Evolutionary conservation across 1,284 basidiomycete genomes (phyloP).

Genomic region (Cryptococcus sp.): DNA sequence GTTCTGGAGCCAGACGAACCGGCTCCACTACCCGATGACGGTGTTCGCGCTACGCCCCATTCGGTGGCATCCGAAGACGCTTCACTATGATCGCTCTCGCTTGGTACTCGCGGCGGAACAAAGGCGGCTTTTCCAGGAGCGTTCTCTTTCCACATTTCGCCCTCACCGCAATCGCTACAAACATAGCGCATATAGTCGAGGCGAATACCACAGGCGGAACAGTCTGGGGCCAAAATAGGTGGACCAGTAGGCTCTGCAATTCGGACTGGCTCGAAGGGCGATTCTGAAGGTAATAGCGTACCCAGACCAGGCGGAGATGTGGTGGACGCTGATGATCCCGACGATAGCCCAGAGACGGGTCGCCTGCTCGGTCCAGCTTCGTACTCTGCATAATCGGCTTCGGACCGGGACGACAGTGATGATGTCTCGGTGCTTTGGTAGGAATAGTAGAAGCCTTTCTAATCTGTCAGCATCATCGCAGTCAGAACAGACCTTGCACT

Average conservation of each 20-base stretch:
- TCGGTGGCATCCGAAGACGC: slow-evolving; percentile 32
- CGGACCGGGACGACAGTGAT: slow-evolving; percentile 30
- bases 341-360: slow-evolving; percentile 8
- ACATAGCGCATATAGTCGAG: slow-evolving; percentile 81
- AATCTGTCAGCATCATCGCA: neutral
- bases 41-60: slow-evolving; percentile 8
- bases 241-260: slow-evolving; percentile 58
- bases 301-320: slow-evolving; percentile 10
- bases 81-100: slow-evolving; percentile 17
- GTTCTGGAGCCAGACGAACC: slow-evolving; percentile 22
- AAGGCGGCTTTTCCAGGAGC: slow-evolving; percentile 32
- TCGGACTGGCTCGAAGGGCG: slow-evolving; percentile 55
- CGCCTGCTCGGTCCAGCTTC: slow-evolving; percentile 3
- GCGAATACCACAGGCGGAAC: slow-evolving; percentile 72
- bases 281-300: slow-evolving; percentile 30
- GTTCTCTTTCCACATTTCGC: slow-evolving; percentile 46
- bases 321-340: slow-evolving; percentile 30
- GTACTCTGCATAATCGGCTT: slow-evolving; percentile 18
- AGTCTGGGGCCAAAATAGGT: slow-evolving; percentile 69
- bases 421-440: slow-evolving; percentile 44
- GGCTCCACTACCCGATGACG: slow-evolving; percentile 1
- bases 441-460: slow-evolving; percentile 52
- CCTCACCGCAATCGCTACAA: slow-evolving; percentile 80
- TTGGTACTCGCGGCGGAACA: slow-evolving; percentile 15
- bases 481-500: slow-evolving; percentile 18